A percentile compares a stretch with the other conserved stretches of the same genome.
Evolutionary conservation across 192 early-diverging fungal genomes (phyloP).

Genomic region (Coemansia sp.): DNA sequence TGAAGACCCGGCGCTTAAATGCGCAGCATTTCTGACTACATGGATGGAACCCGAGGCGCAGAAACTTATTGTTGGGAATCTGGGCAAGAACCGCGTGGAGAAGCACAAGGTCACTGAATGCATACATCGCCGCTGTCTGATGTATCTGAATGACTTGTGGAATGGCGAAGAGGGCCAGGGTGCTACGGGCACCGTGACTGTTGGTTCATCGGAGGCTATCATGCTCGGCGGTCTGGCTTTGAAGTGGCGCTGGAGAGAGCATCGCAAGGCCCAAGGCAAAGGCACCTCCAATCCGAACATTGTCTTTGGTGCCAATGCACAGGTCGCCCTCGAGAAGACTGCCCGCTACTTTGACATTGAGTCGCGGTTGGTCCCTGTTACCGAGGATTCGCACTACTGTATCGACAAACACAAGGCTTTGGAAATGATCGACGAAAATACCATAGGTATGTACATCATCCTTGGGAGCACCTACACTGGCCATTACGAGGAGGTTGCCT

Average conservation of each 20-base stretch:
- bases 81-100: slow-evolving; percentile 74
- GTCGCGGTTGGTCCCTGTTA: slow-evolving; percentile 63
- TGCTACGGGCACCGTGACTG: slow-evolving; percentile 67
- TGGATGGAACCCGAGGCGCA: slow-evolving; percentile 83
- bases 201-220: slow-evolving; percentile 79
- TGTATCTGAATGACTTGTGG: slow-evolving; percentile 71
- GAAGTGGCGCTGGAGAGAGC: slow-evolving; percentile 73
- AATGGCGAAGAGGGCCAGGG: slow-evolving; percentile 50
- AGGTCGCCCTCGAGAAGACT: slow-evolving; percentile 72
- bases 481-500: slow-evolving; percentile 75
- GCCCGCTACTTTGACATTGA: slow-evolving; percentile 79
- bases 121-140: slow-evolving; percentile 66
- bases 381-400: slow-evolving; percentile 52
- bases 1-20: slow-evolving; percentile 72
- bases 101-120: slow-evolving; percentile 66
- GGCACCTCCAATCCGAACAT: slow-evolving; percentile 72
- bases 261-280: slow-evolving; percentile 61
- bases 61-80: slow-evolving; percentile 71
- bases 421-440: slow-evolving; percentile 78
- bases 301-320: slow-evolving; percentile 73
- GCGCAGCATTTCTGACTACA: slow-evolving; percentile 77
- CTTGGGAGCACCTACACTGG: slow-evolving; percentile 81
- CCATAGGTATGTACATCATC: slow-evolving; percentile 76
- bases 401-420: slow-evolving; percentile 65
- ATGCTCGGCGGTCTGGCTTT: slow-evolving; percentile 74